Percentiles rank a stretch among this genome's conserved stretches.
These are phyloP conservation scores for Euphorbia peplus DNA, from an alignment of 345 rosid genomes.

Conservation along the genomic window DNA sequence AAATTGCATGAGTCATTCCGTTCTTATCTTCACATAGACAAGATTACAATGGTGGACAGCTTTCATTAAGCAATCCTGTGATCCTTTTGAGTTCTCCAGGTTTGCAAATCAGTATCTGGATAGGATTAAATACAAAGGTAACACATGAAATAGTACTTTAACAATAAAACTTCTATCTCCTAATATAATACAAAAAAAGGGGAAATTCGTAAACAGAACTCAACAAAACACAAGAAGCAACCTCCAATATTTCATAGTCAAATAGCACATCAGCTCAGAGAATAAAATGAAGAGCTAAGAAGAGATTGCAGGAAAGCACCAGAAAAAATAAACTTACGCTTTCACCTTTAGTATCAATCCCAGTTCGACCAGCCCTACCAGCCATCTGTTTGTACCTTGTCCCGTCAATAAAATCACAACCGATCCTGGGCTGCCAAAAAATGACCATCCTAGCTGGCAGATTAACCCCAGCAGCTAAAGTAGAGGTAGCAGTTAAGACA, in stretches of 20 bases:
- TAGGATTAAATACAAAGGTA: slow-evolving; percentile 9
- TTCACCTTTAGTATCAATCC: slow-evolving; percentile 96
- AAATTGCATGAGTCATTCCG: slow-evolving; percentile 99
- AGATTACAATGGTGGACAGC: slow-evolving; percentile 85
- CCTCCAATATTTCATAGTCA: background rate
- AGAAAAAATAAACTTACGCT: slow-evolving; percentile 56
- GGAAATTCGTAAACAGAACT: slow-evolving; percentile 3
- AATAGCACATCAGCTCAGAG: slow-evolving; percentile 1
- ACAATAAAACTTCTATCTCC: background rate
- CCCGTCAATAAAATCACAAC: slow-evolving; percentile 93
- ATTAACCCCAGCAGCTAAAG: slow-evolving; percentile 98
- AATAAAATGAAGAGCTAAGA: slow-evolving; percentile 5
- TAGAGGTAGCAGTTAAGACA: slow-evolving; percentile 93
- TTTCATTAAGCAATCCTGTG: slow-evolving; percentile 68
- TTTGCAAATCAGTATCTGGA: slow-evolving; percentile 83
- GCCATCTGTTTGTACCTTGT: slow-evolving; percentile 99
- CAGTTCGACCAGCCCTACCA: slow-evolving; percentile 98
- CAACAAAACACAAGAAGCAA: background rate
- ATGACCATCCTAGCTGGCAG: slow-evolving; percentile 97
- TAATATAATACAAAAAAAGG: background rate
- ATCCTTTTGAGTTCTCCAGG: slow-evolving; percentile 82
- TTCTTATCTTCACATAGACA: slow-evolving; percentile 97
- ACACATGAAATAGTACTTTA: slow-evolving; percentile 7
- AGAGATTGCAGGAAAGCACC: slow-evolving; percentile 3
- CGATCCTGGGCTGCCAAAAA: slow-evolving; percentile 95